Conservation (phyloP, 345 rosid genomes). For the Tarenaya hassleriana region DNA sequence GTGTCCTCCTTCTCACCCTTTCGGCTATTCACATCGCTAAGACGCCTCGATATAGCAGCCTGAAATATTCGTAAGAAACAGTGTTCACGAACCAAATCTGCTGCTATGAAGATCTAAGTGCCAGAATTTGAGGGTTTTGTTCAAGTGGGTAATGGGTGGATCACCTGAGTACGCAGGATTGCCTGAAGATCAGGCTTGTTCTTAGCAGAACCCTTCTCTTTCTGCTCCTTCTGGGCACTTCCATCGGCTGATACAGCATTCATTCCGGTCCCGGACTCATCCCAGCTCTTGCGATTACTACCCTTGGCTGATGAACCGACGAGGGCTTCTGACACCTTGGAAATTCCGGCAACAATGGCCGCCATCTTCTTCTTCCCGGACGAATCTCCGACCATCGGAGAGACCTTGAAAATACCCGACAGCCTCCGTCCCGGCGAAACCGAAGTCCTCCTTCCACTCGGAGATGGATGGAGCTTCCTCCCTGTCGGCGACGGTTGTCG, state of each 20-base stretch:
- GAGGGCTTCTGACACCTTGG: slow-evolving; percentile 61
- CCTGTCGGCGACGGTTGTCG: slow-evolving; percentile 81
- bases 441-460: slow-evolving; percentile 59
- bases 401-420: slow-evolving; percentile 61
- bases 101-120: not conserved
- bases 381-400: slow-evolving; percentile 65
- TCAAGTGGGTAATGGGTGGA: not conserved
- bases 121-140: not conserved
- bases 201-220: slow-evolving; percentile 42
- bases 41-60: slow-evolving; percentile 89
- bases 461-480: slow-evolving; percentile 66
- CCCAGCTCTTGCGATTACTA: slow-evolving; percentile 57
- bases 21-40: slow-evolving; percentile 60
- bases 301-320: slow-evolving; percentile 44
- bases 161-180: slow-evolving; percentile 86
- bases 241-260: slow-evolving; percentile 13
- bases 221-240: slow-evolving; percentile 34
- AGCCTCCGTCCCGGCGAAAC: slow-evolving; percentile 80
- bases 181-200: slow-evolving; percentile 54
- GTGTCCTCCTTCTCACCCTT: slow-evolving; percentile 38
- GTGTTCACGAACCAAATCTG: not conserved
- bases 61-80: slow-evolving; percentile 19
- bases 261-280: slow-evolving; percentile 34
- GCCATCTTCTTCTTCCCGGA: slow-evolving; percentile 77
- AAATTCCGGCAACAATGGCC: slow-evolving; percentile 52